These are phyloP conservation scores for Theobroma cacao DNA, from an alignment of 345 rosid species.

Conservation along the genomic window DNA sequence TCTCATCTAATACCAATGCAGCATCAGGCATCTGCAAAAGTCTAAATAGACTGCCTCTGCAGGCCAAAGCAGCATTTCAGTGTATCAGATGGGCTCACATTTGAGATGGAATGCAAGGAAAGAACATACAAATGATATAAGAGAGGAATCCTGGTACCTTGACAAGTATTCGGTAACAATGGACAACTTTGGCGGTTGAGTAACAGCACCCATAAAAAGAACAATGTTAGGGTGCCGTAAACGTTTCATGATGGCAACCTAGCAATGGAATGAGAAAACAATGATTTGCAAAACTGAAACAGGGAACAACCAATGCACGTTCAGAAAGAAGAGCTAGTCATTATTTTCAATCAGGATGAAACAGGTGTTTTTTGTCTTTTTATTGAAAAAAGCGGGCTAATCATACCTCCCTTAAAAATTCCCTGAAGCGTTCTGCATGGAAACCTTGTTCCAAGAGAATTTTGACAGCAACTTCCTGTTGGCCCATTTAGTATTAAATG, in stretches of 20 bases:
- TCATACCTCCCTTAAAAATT: conserved; percentile 51
- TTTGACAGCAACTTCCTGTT: conserved; percentile 63
- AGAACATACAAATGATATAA: conserved; percentile 2
- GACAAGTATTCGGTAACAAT: conserved; percentile 58
- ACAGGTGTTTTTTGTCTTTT: neutral
- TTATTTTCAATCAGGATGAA: neutral
- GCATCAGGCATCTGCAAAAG: conserved; percentile 47
- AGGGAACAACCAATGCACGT: neutral
- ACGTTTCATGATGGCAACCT: conserved; percentile 56
- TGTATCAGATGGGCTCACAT: neutral
- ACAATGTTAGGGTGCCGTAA: conserved; percentile 55
- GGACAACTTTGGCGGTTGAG: conserved; percentile 50
- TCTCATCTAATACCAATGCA: conserved; percentile 29
- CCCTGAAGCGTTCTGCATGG: conserved; percentile 36
- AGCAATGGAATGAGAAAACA: conserved; percentile 1
- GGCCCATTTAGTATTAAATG: conserved; percentile 12
- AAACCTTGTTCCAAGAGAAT: conserved; percentile 53
- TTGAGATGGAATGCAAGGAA: neutral
- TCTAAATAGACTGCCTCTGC: conserved; percentile 48
- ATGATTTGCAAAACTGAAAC: neutral
- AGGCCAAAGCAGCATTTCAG: conserved; percentile 16
- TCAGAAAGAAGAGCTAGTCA: neutral
- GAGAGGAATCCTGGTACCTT: conserved; percentile 27
- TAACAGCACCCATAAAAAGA: conserved; percentile 56
- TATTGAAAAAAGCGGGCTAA: conserved; percentile 3